Conservation (phyloP, 2,329 filamentous ascomycete species). For the Periconia sp. region DNA sequence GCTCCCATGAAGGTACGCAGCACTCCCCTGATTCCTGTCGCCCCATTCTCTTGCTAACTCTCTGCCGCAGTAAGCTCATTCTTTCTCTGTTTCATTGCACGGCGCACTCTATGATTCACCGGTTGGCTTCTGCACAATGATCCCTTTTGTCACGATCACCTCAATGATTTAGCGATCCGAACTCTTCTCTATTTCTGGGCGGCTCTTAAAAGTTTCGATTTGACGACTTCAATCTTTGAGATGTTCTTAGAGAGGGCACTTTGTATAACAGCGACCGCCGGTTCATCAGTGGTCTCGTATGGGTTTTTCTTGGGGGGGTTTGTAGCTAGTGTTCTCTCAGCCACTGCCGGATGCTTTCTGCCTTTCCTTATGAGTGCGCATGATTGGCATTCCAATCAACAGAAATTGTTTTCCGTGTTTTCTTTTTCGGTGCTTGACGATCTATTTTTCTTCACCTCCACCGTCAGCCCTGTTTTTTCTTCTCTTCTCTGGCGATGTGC, state of each 20-base stretch:
- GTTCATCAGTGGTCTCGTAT: slow-evolving; percentile 33
- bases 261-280: slow-evolving; percentile 43
- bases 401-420: slow-evolving; percentile 26
- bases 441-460: slow-evolving; percentile 24
- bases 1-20: slow-evolving; percentile 65
- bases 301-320: slow-evolving; percentile 21
- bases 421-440: slow-evolving; percentile 17
- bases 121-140: slow-evolving; percentile 40
- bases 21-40: background rate
- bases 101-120: slow-evolving; percentile 37
- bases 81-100: slow-evolving; percentile 37
- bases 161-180: slow-evolving; percentile 43
- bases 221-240: slow-evolving; percentile 38
- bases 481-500: slow-evolving; percentile 17
- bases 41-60: slow-evolving; percentile 11
- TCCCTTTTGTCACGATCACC: slow-evolving; percentile 38
- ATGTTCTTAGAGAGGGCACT: slow-evolving; percentile 36
- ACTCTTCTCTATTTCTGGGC: slow-evolving; percentile 37
- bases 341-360: slow-evolving; percentile 36
- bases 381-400: slow-evolving; percentile 42
- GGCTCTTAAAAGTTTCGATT: slow-evolving; percentile 45
- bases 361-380: slow-evolving; percentile 39
- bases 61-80: slow-evolving; percentile 39
- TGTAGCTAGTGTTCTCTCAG: slow-evolving; percentile 35
- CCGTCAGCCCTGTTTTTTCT: slow-evolving; percentile 21